Percentiles rank a stretch among this genome's conserved stretches.
Evolutionary conservation across 805 yeast genomes (phyloP).

Genomic region (Wickerhamiella musiphila): DNA sequence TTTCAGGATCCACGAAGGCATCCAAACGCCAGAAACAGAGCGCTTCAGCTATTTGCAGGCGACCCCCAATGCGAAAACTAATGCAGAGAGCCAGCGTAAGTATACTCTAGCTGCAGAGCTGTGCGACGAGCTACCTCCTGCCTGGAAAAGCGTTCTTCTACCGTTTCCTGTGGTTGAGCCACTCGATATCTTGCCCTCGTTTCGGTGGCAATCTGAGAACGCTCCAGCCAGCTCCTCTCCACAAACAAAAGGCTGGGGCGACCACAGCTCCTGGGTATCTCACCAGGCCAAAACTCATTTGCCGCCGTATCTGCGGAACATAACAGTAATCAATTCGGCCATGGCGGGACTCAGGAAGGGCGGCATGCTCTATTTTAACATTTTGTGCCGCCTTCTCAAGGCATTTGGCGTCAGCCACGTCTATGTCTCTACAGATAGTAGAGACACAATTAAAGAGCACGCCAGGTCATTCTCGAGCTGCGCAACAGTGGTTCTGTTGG

Average conservation of each 20-base stretch:
- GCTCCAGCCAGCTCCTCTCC: no score
- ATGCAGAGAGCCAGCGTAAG: no score
- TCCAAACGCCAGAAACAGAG: neutral
- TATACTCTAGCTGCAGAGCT: no score
- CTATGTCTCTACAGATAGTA: slow-evolving; percentile 21
- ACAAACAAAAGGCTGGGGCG: no score
- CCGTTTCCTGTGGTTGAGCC: no score
- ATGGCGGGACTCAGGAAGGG: slow-evolving; percentile 18
- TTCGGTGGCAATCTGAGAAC: no score
- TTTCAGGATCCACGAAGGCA: neutral
- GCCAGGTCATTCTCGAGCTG: slow-evolving; percentile 18
- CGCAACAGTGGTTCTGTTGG: slow-evolving; percentile 41
- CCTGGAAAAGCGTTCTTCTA: no score
- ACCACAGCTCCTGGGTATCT: no score
- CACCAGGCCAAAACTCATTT: slow-evolving; percentile 2
- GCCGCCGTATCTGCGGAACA: slow-evolving; percentile 15
- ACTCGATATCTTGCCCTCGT: no score
- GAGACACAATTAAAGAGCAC: slow-evolving; percentile 18
- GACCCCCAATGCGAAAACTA: no score
- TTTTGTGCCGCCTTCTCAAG: slow-evolving; percentile 21
- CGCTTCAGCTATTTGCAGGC: neutral
- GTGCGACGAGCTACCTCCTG: no score
- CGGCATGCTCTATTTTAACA: slow-evolving; percentile 16
- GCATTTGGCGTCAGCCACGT: slow-evolving; percentile 20
- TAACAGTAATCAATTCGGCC: slow-evolving; percentile 22